phyloP scores from a whole-genome alignment of 2,329 filamentous ascomycete genomes.

The Colletotrichum tanaceti region DNA sequence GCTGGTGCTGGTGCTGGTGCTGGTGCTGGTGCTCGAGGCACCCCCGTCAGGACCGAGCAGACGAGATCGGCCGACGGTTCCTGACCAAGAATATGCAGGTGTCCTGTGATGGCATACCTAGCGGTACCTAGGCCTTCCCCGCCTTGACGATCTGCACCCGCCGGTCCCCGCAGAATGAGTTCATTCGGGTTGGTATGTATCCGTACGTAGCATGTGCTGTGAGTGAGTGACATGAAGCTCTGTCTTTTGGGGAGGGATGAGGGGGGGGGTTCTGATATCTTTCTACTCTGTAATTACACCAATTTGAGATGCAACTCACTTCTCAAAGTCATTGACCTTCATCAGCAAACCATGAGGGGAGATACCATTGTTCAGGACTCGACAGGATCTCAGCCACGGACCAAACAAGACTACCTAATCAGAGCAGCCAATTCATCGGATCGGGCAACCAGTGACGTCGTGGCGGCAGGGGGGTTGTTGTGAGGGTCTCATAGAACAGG shows the following conservation, averaged over 20 bases:
- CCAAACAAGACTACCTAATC: constrained; percentile 2
- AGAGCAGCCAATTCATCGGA: constrained; percentile 9
- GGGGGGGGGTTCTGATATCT: no score
- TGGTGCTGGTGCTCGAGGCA: background rate
- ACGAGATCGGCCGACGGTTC: constrained; percentile 9
- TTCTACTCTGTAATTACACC: no score
- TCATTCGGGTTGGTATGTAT: background rate
- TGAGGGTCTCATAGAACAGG: constrained; percentile 1
- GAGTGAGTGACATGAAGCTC: background rate
- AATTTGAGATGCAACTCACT: no score
- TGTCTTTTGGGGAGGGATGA: no score
- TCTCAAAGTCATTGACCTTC: no score
- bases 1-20: no score
- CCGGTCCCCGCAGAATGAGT: constrained; percentile 5
- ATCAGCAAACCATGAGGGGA: no score
- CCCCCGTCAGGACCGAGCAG: constrained; percentile 1
- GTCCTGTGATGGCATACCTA: no score
- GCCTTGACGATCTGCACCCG: constrained; percentile 9
- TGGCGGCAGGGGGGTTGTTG: background rate
- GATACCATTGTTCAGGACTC: no score
- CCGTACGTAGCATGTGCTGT: no score
- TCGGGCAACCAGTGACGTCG: constrained; percentile 31
- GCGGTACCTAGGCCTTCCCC: background rate
- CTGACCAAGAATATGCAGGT: constrained; percentile 3
- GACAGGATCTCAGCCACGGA: background rate